Evolutionary conservation across 495 filamentous ascomycete genomes (phyloP), one percentile per base, ranked within the genome.

Genomic region (Polyplosphaeria fusca): DNA sequence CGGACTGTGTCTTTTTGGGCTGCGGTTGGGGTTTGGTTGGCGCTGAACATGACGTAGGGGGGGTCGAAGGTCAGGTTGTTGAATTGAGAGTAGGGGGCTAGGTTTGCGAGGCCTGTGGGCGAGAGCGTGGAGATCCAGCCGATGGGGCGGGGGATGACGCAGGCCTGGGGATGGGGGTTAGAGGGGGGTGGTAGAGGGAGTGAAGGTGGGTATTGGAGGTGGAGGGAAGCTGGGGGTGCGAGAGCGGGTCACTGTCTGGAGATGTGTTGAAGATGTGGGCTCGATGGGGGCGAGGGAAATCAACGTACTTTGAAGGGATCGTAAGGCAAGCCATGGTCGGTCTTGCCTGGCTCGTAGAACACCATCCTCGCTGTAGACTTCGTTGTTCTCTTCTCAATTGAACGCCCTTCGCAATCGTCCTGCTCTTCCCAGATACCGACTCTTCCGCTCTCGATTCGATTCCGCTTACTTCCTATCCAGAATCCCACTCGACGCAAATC

Each of bases 61-160:
- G 79, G 81, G 67, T 82, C 78, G 67, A 79, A 84, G 39, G 78
- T 79, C 0, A 83, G 72, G 61, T 83, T 84, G 61, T 75, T 81
- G 71, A 83, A 82, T 66, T 82, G 80, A 1, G 65, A 73, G 66
- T 76, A 84, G 0, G 81, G 81, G 0, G 78, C 80, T 4, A 83
- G 72, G 58, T 83, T 82, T 55, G 68, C 53, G 11, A 47, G 48
- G 45, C 71, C 71, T 27, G 52, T 23, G 22, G 51, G 49, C 13
- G 65, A 70, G 32, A 67, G 54, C 1, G 71, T 69, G 20, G 65
- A 69, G 40, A 74, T 71, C 71, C 71, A 74, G 50, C 71, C 71
- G 18, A 74, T 72, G 9, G 71, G 70, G 16, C 71, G 65, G 1
- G 71, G 71, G 42, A 68, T 60, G 1, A 74, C 71, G 64, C 71